Base-by-base conservation (phyloP, 352 stramenopile genomes). In the Pythium volutum region DNA sequence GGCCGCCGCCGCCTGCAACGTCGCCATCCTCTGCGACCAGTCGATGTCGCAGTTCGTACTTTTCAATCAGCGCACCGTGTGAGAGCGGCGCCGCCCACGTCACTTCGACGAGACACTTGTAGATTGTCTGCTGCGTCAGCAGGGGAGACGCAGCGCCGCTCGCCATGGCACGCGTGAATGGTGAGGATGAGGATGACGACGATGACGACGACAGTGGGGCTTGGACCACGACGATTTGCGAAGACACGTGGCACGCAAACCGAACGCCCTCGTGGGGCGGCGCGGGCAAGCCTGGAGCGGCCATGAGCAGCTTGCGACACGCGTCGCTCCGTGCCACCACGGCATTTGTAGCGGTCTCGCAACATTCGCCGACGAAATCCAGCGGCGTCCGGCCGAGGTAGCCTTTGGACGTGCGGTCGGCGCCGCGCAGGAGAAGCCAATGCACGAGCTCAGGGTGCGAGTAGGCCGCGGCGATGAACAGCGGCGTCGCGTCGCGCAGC, bases 1-100 rank as follows among this genome's bases (percentile, higher is more conserved):
- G n/a, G n/a, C n/a, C 31, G 31, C 31, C 31, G 31, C 31, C 31
- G 31, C 36, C 36, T 43, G 11, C 36, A n/a, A 2, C 50, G 22
- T 73, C 73, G 15, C 74, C 67, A 15, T 76, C 78, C 34, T 65
- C 48, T 10, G 62, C 63, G 39, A 84, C 34, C 26, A 65, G 41
- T 5, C 78, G 75, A 55, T 87, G 82, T 36, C 79, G 79, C 18
- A 87, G 59, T 65, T 91, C 81, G 66, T 87, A 88, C 55, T 82
- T 90, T 47, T 88, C 73, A 58, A 89, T 88, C 46, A 88, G 71
- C 15, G 71, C 77, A 41, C 81, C 81, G 31, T 91, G 88, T 20
- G 79, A 87, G 18, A 85, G 62, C n/a, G 77, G 78, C 18, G 78
- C 85, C 34, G 77, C 56, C 79, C 79, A 91, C 41, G 57, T 63